Percentiles rank a stretch among this genome's conserved stretches.
phyloP scores from a whole-genome alignment of 352 stramenopile species.

The Thalassiosira hispida region DNA sequence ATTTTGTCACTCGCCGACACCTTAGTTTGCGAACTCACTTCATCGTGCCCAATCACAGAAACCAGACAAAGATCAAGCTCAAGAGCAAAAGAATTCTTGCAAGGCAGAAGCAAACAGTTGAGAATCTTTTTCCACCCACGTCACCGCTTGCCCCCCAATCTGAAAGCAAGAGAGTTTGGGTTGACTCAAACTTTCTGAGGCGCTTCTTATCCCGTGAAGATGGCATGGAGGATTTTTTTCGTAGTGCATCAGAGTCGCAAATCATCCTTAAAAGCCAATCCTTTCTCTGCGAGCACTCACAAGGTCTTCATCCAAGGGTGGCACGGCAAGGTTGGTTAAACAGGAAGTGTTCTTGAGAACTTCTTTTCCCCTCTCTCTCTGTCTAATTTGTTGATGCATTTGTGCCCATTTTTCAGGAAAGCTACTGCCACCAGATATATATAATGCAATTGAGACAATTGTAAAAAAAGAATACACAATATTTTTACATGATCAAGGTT shows the following conservation, averaged over 20 bases:
- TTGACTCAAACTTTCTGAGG: constrained; percentile 61
- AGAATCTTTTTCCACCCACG: constrained; percentile 17
- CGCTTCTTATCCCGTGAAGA: constrained; percentile 63
- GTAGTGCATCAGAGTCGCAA: constrained; percentile 15
- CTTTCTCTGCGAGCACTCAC: constrained; percentile 64
- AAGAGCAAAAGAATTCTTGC: constrained; percentile 19
- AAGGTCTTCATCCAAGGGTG: constrained; percentile 55
- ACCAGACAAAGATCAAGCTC: constrained; percentile 16
- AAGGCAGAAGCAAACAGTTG: constrained; percentile 32
- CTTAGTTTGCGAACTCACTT: not conserved
- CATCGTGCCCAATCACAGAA: constrained; percentile 4
- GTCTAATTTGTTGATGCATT: not conserved
- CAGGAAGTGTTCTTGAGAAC: not conserved
- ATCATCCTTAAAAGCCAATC: constrained; percentile 44
- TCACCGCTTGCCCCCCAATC: constrained; percentile 9
- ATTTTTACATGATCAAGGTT: constrained; percentile 24
- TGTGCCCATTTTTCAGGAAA: constrained; percentile 49
- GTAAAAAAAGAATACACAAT: constrained; percentile 44
- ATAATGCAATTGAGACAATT: constrained; percentile 51
- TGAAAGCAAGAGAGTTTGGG: constrained; percentile 48
- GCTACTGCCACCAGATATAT: constrained; percentile 60
- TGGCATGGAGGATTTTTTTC: constrained; percentile 56
- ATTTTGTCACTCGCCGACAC: not conserved
- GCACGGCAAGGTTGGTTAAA: constrained; percentile 32
- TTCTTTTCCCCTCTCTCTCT: not conserved